Evolutionary conservation across 106 monocot species (phyloP), one percentile per base, ranked within the genome.

Genomic region (Dendrobium catenatum): DNA sequence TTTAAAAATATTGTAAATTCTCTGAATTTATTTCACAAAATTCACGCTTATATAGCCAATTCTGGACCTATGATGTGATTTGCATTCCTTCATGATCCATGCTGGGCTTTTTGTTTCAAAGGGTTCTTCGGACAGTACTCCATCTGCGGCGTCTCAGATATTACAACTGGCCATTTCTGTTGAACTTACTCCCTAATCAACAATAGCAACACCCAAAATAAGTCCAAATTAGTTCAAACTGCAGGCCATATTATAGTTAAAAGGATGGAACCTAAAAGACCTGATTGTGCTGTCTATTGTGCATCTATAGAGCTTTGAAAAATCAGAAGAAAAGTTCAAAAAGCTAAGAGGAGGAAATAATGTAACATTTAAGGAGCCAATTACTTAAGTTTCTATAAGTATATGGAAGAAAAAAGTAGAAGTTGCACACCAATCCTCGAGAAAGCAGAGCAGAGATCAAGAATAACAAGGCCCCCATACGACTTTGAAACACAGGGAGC

Each of bases 401-500:
- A 68, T 31, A 68, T 29, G 27, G 68, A 31, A 68, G 29, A 6
- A 68, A 68, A 31, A 68, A 29, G 68, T 68, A 20, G 8, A 68
- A 31, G 24, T 29, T 76, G 24, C 73, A 79, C 82, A 99, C 99
- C 95, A 99, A 68, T 83, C 95, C 99, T 80, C 99, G 85, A 40
- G 95, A 95, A 54, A 99, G 93, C 64, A 99, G 81, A 77, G 99
- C 93, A 80, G 99, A 99, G 49, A 99, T 89, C 42, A 99, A 88
- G 82, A 99, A 99, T 15, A 99, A 74, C 82, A 95, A 76, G 66
- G 90, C 95, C 19, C 99, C 99, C 86, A 99, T 84, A 9, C 99
- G 93, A 78, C 90, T 99, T 79, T 87, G 88, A 79, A 91, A 89
- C 59, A 93, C 56, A 79, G 89, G 90, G 78, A 99, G 87, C 44